phyloP scores from a whole-genome alignment of 2,329 filamentous ascomycete species.

The Exophiala bonariae region DNA sequence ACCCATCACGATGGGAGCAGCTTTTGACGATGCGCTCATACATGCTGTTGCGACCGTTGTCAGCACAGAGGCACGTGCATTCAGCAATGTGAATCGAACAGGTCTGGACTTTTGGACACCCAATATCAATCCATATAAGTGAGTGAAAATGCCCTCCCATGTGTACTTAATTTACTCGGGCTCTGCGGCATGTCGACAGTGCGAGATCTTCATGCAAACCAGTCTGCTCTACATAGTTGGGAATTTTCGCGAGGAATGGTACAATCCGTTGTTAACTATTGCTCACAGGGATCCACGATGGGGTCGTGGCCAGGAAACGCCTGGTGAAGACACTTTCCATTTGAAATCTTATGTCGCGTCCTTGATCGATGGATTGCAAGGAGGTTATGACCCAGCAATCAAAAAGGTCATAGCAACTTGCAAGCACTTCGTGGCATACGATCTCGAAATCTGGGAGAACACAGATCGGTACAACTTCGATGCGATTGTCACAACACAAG shows the following conservation, averaged over 20 bases:
- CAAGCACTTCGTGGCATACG: conserved; percentile 62
- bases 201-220: no score
- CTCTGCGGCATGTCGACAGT: no score
- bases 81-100: conserved; percentile 59
- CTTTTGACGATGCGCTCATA: conserved; percentile 65
- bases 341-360: conserved; percentile 54
- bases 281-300: conserved; percentile 57
- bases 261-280: not conserved
- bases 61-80: conserved; percentile 63
- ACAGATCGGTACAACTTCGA: conserved; percentile 56
- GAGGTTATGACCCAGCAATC: conserved; percentile 40
- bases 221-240: no score
- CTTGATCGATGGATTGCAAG: conserved; percentile 57
- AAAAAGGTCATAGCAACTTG: conserved; percentile 56
- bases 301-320: conserved; percentile 63
- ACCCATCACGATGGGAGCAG: conserved; percentile 62
- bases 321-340: conserved; percentile 57
- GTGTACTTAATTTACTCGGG: not conserved
- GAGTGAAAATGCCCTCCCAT: conserved; percentile 1
- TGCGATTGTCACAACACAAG: conserved; percentile 54
- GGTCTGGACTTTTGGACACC: conserved; percentile 65
- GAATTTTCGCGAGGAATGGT: not conserved
- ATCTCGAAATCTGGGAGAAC: conserved; percentile 51
- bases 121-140: conserved; percentile 63
- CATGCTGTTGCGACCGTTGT: conserved; percentile 54